Base-by-base conservation (phyloP, 2,329 filamentous ascomycete genomes). In the Triangularia verruculosa region DNA sequence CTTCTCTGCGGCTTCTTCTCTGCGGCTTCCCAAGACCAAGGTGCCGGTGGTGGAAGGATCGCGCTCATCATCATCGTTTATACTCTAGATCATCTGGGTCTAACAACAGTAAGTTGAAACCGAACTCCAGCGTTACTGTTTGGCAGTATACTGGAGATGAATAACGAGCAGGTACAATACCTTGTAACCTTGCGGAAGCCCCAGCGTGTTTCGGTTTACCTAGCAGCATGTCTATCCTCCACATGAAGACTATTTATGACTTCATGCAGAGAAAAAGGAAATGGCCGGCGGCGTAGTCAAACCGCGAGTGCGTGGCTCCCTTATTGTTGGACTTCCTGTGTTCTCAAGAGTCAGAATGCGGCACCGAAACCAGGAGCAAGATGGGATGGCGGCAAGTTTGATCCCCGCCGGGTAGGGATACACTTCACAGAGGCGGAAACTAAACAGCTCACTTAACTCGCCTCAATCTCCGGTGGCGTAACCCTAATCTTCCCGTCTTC, bases 401-500 rank as follows among this genome's bases (percentile, higher is more conserved):
- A 47, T 47, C 39, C n/a, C n/a, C n/a, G 11, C 39, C 20, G 39
- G 39, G 39, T 20, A 22, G n/a, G n/a, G 39, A 11, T 3, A 43
- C 13, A 13, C 13, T n/a, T 15, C 34, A 17, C 34, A 4, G 34
- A 17, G n/a, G 12, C 39, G 39, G n/a, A 20, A 47, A 47, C 39
- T 9, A 20, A 17, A 47, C 39, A n/a, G 20, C n/a, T 20, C 39
- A 47, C 39, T 47, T 17, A 2, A 20, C 39, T 20, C 39, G 4
- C 39, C 39, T 47, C 7, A 20, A 20, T 20, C 8, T n/a, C 52
- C 34, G 57, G 57, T 59, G 57, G 39, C 39, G 39, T n/a, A 59
- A 59, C 57, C 39, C n/a, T 58, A 58, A 43, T 51, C 20, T 52
- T 52, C 39, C 57, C 12, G 4, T 59, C 22, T 11, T 43, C 17